These are phyloP conservation scores for Protea cynaroides DNA, from an alignment of 164 flowering plant species.

Conservation along the genomic window DNA sequence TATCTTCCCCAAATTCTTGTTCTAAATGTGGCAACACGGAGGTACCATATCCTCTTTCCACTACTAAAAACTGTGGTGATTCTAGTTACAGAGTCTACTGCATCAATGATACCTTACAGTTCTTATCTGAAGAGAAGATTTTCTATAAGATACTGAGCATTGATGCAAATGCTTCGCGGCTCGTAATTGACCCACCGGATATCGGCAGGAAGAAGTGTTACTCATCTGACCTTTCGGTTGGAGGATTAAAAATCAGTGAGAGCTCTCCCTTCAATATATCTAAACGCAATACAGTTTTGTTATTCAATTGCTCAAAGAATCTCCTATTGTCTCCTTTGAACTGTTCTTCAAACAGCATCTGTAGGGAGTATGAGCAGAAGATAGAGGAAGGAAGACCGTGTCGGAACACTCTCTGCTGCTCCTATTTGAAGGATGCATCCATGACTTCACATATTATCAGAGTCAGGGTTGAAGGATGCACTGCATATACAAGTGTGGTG, in stretches of 20 bases:
- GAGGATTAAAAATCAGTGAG: constrained; percentile 40
- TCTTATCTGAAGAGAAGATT: constrained; percentile 34
- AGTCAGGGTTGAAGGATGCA: constrained; percentile 52
- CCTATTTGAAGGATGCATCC: constrained; percentile 46
- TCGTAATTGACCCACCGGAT: constrained; percentile 36
- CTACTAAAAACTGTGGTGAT: constrained; percentile 39
- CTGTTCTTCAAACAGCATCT: constrained; percentile 42
- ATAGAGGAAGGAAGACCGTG: constrained; percentile 29
- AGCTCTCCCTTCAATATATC: constrained; percentile 53
- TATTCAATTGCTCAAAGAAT: constrained; percentile 36
- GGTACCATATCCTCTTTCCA: constrained; percentile 60
- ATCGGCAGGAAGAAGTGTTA: constrained; percentile 29
- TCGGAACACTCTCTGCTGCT: constrained; percentile 42
- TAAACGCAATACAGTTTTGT: constrained; percentile 43
- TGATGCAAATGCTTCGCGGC: constrained; percentile 21
- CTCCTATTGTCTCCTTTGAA: constrained; percentile 49
- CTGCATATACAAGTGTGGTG: constrained; percentile 49
- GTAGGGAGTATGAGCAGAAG: constrained; percentile 39
- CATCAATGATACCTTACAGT: constrained; percentile 34
- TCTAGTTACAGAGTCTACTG: constrained; percentile 43
- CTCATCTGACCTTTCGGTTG: constrained; percentile 37
- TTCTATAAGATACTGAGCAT: constrained; percentile 41
- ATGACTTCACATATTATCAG: constrained; percentile 43
- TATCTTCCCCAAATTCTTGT: constrained; percentile 25
- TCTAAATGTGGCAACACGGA: constrained; percentile 49